phyloP scores from a whole-genome alignment of 148 eudicot genomes.

The Suaeda aralocaspica region DNA sequence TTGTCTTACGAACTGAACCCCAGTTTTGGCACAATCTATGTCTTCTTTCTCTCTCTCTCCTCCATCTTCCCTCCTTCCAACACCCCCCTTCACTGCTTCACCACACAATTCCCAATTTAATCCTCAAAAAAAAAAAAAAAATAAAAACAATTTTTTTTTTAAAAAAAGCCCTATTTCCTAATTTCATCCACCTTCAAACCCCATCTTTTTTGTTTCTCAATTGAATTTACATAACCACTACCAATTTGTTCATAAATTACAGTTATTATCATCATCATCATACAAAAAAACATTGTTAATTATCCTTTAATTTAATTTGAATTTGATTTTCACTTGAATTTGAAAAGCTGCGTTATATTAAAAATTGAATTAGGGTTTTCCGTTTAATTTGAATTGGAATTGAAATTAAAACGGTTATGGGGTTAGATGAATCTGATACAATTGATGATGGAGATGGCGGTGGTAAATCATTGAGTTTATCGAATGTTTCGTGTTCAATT shows the following conservation, averaged over 20 bases:
- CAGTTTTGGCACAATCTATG: not conserved
- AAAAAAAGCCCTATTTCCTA: not conserved
- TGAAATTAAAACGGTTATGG: conserved; percentile 33
- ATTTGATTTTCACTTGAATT: not conserved
- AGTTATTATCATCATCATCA: not conserved
- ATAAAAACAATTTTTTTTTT: no score
- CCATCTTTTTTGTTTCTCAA: not conserved
- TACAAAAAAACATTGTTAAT: no score
- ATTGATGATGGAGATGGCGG: conserved; percentile 41
- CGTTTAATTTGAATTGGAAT: not conserved
- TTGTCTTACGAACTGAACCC: no score
- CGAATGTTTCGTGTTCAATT: conserved; percentile 66
- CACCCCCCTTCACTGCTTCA: conserved; percentile 9
- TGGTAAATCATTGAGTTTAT: conserved; percentile 31
- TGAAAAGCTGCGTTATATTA: not conserved
- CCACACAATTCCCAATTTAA: conserved; percentile 22
- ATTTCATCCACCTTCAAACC: not conserved
- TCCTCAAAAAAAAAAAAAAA: no score
- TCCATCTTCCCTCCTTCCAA: not conserved
- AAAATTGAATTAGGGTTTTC: conserved; percentile 24
- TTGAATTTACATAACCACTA: not conserved
- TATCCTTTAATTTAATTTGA: not conserved
- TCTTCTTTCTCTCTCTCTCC: conserved; percentile 3
- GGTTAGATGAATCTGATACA: conserved; percentile 50
- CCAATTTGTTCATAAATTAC: not conserved